Percentiles rank a stretch among this genome's conserved stretches.
Conservation (phyloP, 2,329 filamentous ascomycete species). For the Aspergillus sp. region DNA sequence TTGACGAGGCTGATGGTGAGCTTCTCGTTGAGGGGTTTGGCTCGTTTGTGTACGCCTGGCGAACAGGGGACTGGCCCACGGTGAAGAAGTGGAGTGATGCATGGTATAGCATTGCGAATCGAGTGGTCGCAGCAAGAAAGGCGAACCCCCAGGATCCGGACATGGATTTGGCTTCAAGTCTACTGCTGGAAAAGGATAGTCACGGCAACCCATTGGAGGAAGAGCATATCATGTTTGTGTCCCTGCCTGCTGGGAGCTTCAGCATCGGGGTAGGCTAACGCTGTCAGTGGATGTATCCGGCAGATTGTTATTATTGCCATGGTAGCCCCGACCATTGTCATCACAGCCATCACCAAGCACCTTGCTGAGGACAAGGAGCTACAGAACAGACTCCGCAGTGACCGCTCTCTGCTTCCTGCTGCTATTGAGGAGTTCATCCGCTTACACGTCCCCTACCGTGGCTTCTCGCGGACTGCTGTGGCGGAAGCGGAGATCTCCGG, state of each 20-base stretch:
- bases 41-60: neutral
- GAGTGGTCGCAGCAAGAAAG: neutral
- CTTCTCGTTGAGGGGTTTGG: neutral
- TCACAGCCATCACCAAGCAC: neutral
- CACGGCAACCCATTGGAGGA: neutral
- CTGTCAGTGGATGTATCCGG: neutral
- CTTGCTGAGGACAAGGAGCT: neutral
- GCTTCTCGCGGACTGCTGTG: neutral
- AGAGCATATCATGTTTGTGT: neutral
- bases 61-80: neutral
- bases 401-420: neutral
- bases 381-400: neutral
- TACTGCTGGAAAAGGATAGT: neutral
- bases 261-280: neutral
- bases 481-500: neutral
- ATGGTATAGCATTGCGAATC: neutral
- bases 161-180: neutral
- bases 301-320: neutral
- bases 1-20: neutral
- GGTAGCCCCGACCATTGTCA: neutral
- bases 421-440: neutral
- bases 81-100: neutral
- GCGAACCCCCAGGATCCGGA: neutral
- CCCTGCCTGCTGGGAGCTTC: no score
- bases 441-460: neutral